Evolutionary conservation across 1,284 basidiomycete genomes (phyloP).

Genomic region (Heliocybe sulcata): DNA sequence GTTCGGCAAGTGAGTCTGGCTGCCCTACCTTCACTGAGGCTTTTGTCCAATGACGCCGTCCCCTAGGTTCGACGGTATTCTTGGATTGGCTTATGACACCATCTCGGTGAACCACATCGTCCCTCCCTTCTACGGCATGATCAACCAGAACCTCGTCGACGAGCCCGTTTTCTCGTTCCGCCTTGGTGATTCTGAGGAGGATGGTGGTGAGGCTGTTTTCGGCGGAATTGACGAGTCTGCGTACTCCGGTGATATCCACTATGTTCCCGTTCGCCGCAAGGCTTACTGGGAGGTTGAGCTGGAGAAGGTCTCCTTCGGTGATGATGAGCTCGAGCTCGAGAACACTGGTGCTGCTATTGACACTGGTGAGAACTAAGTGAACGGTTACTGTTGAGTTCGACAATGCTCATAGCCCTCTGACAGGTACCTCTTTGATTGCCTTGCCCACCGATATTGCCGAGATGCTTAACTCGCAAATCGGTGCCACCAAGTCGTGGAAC

Average conservation of each 20-base stretch:
- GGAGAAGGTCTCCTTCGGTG: slow-evolving; percentile 78
- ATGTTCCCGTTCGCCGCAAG: slow-evolving; percentile 91
- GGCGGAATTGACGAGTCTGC: slow-evolving; percentile 84
- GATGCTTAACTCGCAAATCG: slow-evolving; percentile 96
- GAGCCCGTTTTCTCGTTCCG: slow-evolving; percentile 94
- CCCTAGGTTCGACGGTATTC: slow-evolving; percentile 89
- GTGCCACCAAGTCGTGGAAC: slow-evolving; percentile 89
- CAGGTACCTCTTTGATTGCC: slow-evolving; percentile 86
- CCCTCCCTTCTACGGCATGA: slow-evolving; percentile 95
- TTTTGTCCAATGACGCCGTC: slow-evolving; percentile 1
- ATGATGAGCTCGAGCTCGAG: slow-evolving; percentile 81
- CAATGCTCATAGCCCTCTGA: neutral
- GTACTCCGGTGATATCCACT: slow-evolving; percentile 80
- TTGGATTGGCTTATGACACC: slow-evolving; percentile 94
- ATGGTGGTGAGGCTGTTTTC: slow-evolving; percentile 91
- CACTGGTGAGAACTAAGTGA: slow-evolving; percentile 69
- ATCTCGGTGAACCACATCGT: slow-evolving; percentile 93
- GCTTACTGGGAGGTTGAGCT: slow-evolving; percentile 99
- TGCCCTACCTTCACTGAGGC: neutral
- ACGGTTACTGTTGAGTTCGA: neutral
- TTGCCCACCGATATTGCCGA: slow-evolving; percentile 94
- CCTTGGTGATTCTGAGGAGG: slow-evolving; percentile 78
- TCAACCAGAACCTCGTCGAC: slow-evolving; percentile 80
- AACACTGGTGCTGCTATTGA: slow-evolving; percentile 95
- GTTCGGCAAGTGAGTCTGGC: slow-evolving; percentile 75